Conservation (phyloP, 306 rosid genomes). For the Lablab purpureus region DNA sequence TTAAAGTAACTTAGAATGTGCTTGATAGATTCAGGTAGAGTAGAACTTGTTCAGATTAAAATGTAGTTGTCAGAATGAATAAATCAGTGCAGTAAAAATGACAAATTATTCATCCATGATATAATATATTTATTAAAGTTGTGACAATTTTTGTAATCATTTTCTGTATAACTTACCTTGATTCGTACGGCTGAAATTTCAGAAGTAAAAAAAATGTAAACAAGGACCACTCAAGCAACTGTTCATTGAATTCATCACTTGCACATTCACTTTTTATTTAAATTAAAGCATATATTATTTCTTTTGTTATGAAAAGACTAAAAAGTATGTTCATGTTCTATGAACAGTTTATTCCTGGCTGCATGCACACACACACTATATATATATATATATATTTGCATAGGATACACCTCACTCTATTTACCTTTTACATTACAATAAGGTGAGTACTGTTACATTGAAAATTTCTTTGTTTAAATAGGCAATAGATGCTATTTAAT, state of each 20-base stretch:
- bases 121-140: not conserved
- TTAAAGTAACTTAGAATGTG: not conserved
- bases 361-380: slow-evolving; percentile 38
- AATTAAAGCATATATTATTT: slow-evolving; percentile 18
- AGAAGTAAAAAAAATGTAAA: slow-evolving; percentile 20
- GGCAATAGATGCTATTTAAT: not conserved
- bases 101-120: not conserved
- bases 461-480: slow-evolving; percentile 16
- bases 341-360: slow-evolving; percentile 28
- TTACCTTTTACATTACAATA: slow-evolving; percentile 31
- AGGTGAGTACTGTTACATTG: not conserved
- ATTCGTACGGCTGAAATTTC: slow-evolving; percentile 9
- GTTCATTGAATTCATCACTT: not conserved
- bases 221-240: slow-evolving; percentile 47
- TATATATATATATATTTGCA: slow-evolving; percentile 5
- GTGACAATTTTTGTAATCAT: not conserved
- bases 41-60: slow-evolving; percentile 6
- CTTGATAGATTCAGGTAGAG: not conserved
- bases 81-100: not conserved
- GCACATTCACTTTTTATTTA: slow-evolving; percentile 35
- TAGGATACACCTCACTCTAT: slow-evolving; percentile 8
- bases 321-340: slow-evolving; percentile 38
- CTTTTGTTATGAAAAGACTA: slow-evolving; percentile 36
- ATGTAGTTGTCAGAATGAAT: not conserved
- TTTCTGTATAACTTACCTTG: not conserved